Base-by-base conservation (phyloP, 805 yeast species). In the Metschnikowia hibisci region DNA sequence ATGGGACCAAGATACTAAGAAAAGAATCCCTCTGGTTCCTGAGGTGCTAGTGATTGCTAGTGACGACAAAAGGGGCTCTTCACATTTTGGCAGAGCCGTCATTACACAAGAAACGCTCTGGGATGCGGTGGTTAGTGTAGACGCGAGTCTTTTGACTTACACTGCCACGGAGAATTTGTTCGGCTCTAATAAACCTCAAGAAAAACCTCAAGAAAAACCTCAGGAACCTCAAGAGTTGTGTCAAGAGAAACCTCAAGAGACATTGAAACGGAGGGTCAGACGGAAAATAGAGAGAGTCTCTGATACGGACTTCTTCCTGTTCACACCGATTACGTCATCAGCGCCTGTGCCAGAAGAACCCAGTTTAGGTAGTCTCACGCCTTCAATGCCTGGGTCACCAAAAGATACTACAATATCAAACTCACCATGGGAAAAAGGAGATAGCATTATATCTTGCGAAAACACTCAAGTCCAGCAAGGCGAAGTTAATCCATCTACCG, bases 261-360 rank as follows among this genome's bases (percentile, higher is more conserved):
- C 50, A 20, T 8, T 20, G 23, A 20, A 43, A 16, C 43, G 55
- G 25, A 48, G 67, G 25, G 65, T 64, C 41, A 52, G 71, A 47
- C 52, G 65, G 30, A 64, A 57, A 38, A 56, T 62, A 29, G 64
- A 65, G 42, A 57, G 59, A 32, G 67, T 63, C 2, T 60, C 56
- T 38, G 63, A 58, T 13, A 54, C 66, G 28, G 65, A 65, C 35
- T 68, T 68, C 41, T 65, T 68, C 40, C 65, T 63, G 43, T 61
- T 67, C 28, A 35, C 52, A 2, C 50, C 51, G 3, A 13, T 35
- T 14, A 41, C 41, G 32, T 42, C 50, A 6, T 27, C 39, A 12
- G 6, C 32, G n/a, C 30, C 30, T 9, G 11, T 3, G 4, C 13
- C 25, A 6, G 39, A 35, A 25, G 22, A 34, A n/a, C 16, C 39